Base-by-base conservation (phyloP, 129 eudicot genomes). In the Flaveria sonorensis region DNA sequence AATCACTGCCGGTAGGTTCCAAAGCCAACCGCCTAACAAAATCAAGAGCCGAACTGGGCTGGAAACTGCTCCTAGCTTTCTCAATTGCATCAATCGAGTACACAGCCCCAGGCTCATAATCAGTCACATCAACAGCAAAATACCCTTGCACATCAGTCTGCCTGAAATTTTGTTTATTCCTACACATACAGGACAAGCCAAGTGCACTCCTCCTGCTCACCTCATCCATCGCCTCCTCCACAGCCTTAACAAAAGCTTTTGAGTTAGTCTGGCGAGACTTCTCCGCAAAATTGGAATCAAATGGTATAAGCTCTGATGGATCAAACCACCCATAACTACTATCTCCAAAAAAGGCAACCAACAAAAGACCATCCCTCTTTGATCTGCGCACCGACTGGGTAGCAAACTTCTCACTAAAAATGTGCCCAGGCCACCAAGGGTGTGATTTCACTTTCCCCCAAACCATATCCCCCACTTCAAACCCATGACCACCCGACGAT, bases 401-500 rank as follows among this genome's bases (percentile, higher is more conserved):
- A 0, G 97, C 96, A 60, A 94, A 87, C 0, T 79, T 90, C 60
- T 94, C 99, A 80, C 83, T 86, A 36, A 66, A 94, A 7, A 94
- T 81, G 26, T 87, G 89, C 21, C 99, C 99, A 5, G 99, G 99
- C 99, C 99, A 94, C 99, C 99, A 94, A 15, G 97, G 99, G 55
- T 94, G 99, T 0, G 97, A 94, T 67, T 94, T 94, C 81, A 94
- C 99, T 76, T 94, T 94, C 6, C 99, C 99, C 99, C 99, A 94
- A 28, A 94, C 97, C 99, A 94, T 86, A 82, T 94, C 97, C 20
- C 97, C 99, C 7, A 94, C 80, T 72, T 89, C 87, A 77, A 75
- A 91, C 1, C 88, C 88, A 42, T 80, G 74, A 59, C 89, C 90
- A 63, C 53, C 21, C 3, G 67, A 50, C 1, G 84, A 43, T 32